These are phyloP conservation scores for Paxillus ammoniavirescens DNA, from an alignment of 768 basidiomycete genomes.

Conservation along the genomic window DNA sequence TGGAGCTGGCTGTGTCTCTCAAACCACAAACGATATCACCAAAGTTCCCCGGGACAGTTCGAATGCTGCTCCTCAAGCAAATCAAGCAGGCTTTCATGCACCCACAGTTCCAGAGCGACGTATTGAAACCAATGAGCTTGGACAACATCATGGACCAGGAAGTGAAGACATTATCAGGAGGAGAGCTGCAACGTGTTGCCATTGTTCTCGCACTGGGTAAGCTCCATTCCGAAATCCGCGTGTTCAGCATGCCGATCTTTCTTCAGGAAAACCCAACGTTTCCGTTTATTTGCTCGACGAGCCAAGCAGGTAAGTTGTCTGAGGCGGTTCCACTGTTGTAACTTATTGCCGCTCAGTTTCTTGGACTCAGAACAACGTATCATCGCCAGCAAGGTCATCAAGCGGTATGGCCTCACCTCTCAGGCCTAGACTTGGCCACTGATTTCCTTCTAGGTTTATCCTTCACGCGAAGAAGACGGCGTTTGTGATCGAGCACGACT, in stretches of 20 bases:
- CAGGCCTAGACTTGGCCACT: neutral
- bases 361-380: conserved; percentile 99
- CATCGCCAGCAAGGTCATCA: conserved; percentile 96
- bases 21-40: conserved; percentile 99
- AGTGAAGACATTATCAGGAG: conserved; percentile 96
- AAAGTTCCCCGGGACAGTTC: conserved; percentile 95
- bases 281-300: conserved; percentile 96
- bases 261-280: conserved; percentile 67
- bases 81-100: conserved; percentile 98
- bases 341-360: conserved; percentile 52
- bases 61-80: conserved; percentile 90
- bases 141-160: conserved; percentile 97
- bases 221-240: conserved; percentile 4
- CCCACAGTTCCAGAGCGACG: conserved; percentile 99
- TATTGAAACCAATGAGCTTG: conserved; percentile 95
- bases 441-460: conserved; percentile 61
- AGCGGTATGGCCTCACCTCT: conserved; percentile 54
- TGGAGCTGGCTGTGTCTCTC: conserved; percentile 83
- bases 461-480: conserved; percentile 97
- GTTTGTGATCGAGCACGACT: conserved; percentile 99
- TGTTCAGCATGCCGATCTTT: conserved; percentile 7
- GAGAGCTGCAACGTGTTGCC: conserved; percentile 96
- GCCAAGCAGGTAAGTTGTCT: conserved; percentile 64
- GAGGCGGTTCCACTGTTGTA: neutral
- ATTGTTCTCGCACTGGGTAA: conserved; percentile 88